These are phyloP conservation scores for Lagenaria siceraria DNA, from an alignment of 306 rosid genomes.

Conservation along the genomic window DNA sequence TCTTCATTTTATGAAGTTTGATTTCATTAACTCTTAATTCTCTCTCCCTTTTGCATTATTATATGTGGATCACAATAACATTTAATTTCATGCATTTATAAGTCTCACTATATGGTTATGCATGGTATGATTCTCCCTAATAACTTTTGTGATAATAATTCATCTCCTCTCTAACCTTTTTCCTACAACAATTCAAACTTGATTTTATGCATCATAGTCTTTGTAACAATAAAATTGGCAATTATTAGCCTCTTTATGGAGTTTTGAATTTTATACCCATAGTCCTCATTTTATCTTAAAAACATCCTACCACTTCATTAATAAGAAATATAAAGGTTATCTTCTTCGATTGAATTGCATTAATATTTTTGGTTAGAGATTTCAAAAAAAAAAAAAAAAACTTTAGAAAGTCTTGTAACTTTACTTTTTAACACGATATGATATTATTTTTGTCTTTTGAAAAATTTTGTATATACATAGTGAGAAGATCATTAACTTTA, in stretches of 20 bases:
- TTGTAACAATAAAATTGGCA: not conserved
- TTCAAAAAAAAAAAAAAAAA: no score
- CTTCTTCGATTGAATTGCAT: not conserved
- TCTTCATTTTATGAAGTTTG: no score
- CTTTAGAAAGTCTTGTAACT: no score
- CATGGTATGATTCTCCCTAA: not conserved
- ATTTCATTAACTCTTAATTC: no score
- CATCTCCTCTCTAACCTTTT: not conserved
- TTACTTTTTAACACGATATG: no score
- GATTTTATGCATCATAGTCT: not conserved
- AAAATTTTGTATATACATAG: no score
- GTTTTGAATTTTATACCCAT: not conserved
- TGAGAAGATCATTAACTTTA: no score
- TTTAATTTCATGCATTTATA: not conserved
- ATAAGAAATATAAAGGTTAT: no score
- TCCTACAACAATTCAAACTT: not conserved
- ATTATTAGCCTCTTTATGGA: not conserved
- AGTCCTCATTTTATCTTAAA: not conserved
- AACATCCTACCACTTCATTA: not conserved
- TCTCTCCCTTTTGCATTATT: not conserved
- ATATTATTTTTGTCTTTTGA: no score
- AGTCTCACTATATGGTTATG: conserved; percentile 1
- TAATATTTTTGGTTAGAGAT: not conserved
- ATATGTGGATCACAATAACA: not conserved
- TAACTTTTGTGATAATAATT: not conserved